Evolutionary conservation across 1,139 yeast species (phyloP).

Genomic region (Debaryomyces psychrophilus): DNA sequence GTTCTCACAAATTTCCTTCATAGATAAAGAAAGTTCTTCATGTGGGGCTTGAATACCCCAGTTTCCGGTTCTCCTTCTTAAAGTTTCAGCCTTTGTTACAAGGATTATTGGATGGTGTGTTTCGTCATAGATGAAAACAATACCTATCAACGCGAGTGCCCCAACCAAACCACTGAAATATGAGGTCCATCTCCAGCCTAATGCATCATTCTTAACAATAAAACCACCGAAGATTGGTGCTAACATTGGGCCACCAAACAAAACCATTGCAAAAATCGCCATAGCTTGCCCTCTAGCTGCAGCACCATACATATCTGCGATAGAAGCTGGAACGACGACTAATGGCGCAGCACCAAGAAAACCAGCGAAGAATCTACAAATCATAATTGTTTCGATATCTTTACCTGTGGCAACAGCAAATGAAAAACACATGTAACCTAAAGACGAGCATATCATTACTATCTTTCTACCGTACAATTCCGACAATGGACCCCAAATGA

Average conservation of each 20-base stretch:
- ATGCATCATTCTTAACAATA: slow-evolving; percentile 23
- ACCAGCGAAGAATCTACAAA: slow-evolving; percentile 78
- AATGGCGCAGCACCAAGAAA: slow-evolving; percentile 78
- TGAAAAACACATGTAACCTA: slow-evolving; percentile 61
- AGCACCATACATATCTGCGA: slow-evolving; percentile 73
- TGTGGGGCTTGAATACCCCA: slow-evolving; percentile 84
- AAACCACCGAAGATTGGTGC: slow-evolving; percentile 62
- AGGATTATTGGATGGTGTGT: slow-evolving; percentile 50
- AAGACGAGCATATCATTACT: slow-evolving; percentile 55
- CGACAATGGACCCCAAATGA: slow-evolving; percentile 79
- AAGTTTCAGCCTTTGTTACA: slow-evolving; percentile 55
- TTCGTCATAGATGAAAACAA: slow-evolving; percentile 38
- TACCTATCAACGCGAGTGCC: slow-evolving; percentile 28
- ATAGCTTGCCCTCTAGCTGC: slow-evolving; percentile 68
- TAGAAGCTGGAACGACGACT: slow-evolving; percentile 81
- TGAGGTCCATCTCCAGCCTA: slow-evolving; percentile 57
- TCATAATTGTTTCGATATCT: slow-evolving; percentile 69
- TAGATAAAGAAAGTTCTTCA: slow-evolving; percentile 61
- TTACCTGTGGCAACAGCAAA: slow-evolving; percentile 76
- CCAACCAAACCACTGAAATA: slow-evolving; percentile 54
- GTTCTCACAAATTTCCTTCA: slow-evolving; percentile 64
- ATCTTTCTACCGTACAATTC: slow-evolving; percentile 73
- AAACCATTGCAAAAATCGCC: slow-evolving; percentile 63
- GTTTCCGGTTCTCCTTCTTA: slow-evolving; percentile 53
- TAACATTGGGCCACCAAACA: slow-evolving; percentile 74